Percentiles rank a stretch among this genome's conserved stretches.
These are phyloP conservation scores for Mycena rebaudengoi DNA, from an alignment of 768 basidiomycete species.

Conservation along the genomic window DNA sequence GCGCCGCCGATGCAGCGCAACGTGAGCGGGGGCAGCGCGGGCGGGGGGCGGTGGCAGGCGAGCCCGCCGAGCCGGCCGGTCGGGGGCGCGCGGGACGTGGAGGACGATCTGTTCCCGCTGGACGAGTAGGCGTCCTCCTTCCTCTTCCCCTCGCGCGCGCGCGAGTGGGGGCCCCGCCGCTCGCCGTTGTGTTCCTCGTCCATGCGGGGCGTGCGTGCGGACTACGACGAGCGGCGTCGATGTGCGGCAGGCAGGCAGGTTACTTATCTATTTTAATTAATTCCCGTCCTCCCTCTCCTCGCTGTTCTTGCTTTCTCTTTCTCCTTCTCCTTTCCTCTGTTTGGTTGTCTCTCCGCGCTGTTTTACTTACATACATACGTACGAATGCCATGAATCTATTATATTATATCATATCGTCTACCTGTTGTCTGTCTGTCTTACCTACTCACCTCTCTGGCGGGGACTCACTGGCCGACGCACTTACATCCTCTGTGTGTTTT, in stretches of 20 bases:
- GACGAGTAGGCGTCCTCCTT: conserved; percentile 16
- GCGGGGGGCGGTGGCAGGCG: conserved; percentile 44
- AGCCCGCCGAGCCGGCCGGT: conserved; percentile 61
- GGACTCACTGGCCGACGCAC: too few relatives aligned
- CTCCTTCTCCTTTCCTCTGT: not conserved
- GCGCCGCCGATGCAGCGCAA: conserved; percentile 31
- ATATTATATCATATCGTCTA: too few relatives aligned
- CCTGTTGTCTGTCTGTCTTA: too few relatives aligned
- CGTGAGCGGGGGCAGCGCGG: conserved; percentile 44
- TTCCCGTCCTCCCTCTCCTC: not conserved
- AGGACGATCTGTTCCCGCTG: conserved; percentile 63
- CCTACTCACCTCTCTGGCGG: too few relatives aligned
- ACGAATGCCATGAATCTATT: too few relatives aligned
- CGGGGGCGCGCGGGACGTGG: conserved; percentile 67
- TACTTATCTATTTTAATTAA: conserved; percentile 23
- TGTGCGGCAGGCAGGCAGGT: too few relatives aligned
- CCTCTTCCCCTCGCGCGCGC: not conserved
- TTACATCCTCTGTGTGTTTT: too few relatives aligned
- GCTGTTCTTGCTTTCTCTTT: not conserved
- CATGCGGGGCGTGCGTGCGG: not conserved
- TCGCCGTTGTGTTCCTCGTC: not conserved
- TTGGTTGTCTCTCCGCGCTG: too few relatives aligned
- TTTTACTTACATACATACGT: too few relatives aligned
- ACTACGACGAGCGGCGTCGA: too few relatives aligned
- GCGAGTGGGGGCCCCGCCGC: not conserved